Conservation (phyloP, 768 basidiomycete species). For the Panellus pusillus region DNA sequence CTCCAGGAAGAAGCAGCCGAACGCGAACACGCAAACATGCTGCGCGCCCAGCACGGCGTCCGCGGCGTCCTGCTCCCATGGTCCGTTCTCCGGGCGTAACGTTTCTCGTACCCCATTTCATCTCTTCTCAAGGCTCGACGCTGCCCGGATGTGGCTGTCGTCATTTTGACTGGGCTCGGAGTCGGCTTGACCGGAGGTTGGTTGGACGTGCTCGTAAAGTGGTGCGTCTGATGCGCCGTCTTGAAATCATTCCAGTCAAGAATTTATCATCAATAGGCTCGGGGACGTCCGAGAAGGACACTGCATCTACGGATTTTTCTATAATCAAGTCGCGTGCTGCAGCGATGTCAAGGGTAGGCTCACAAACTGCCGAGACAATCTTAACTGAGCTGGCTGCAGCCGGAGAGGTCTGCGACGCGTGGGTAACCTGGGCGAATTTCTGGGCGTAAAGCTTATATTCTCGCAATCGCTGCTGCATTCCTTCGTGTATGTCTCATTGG, state of each 20-base stretch:
- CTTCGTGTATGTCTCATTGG: conserved; percentile 61
- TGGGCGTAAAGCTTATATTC: conserved; percentile 54
- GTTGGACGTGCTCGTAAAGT: conserved; percentile 73
- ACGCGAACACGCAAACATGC: conserved; percentile 51
- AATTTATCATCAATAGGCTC: conserved; percentile 42
- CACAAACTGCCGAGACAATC: not conserved
- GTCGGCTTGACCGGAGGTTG: conserved; percentile 70
- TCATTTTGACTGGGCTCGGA: conserved; percentile 63
- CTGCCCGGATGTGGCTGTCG: conserved; percentile 65
- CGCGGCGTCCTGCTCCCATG: conserved; percentile 56
- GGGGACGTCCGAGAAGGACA: conserved; percentile 69
- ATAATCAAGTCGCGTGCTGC: conserved; percentile 72
- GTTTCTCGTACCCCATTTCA: not conserved
- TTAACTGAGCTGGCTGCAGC: conserved; percentile 36
- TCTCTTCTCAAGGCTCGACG: conserved; percentile 37
- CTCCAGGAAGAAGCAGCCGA: conserved; percentile 64
- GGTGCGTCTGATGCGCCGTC: conserved; percentile 40
- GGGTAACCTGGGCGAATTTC: conserved; percentile 67
- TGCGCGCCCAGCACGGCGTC: conserved; percentile 53
- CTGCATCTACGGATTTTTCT: conserved; percentile 68
- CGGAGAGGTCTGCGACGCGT: conserved; percentile 65
- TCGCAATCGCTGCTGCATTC: conserved; percentile 65
- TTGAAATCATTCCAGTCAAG: not conserved
- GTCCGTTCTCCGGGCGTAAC: not conserved
- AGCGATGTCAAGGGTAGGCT: conserved; percentile 56